Base-by-base conservation (phyloP, 257 asterid genomes). In the Lycium ferocissimum region DNA sequence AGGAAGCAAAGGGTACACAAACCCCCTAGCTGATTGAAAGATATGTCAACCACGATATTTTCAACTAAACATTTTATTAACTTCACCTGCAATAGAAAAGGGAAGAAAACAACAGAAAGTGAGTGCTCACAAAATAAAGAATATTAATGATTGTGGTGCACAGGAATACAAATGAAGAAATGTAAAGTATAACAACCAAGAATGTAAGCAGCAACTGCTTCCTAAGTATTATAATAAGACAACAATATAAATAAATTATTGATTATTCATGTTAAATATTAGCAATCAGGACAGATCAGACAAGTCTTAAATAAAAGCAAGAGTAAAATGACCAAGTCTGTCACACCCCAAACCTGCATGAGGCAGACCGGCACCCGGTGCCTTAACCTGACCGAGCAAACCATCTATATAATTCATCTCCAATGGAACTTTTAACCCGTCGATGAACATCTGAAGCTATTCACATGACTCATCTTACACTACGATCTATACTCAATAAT, bases 11-110 rank as follows among this genome's bases (percentile, higher is more conserved):
- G 94, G 33, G 98, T 95, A 86, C 98, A 95, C 80, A 94, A 83
- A 63, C 98, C 98, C 87, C 98, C 98, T 86, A 95, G 94, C 89
- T 95, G 98, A 87, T 95, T 95, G 87, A 95, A 95, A 81, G 98
- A 95, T 88, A 95, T 93, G 89, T 95, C 98, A 83, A 95, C 98
- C 85, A 94, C 98, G 84, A 95, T 95, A 81, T 95, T 95, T 86
- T 94, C 98, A 88, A 95, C 98, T 40, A 95, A 95, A 87, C 98
- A 95, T 85, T 95, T 95, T 80, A 95, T 92, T 88, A 95, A 78
- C 91, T 93, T 94, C 70, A 95, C 98, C 98, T 95, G 92, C 85
- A 78, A 78, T 78, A 76, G 82, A 53, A 78, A 76, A 26, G 65
- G 65, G 65, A 78, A 15, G 63, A 53, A 47, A 78, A 53, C 63